Evolutionary conservation across 306 rosid genomes (phyloP), one percentile per base, ranked within the genome.

Genomic region (Prunus mume): DNA sequence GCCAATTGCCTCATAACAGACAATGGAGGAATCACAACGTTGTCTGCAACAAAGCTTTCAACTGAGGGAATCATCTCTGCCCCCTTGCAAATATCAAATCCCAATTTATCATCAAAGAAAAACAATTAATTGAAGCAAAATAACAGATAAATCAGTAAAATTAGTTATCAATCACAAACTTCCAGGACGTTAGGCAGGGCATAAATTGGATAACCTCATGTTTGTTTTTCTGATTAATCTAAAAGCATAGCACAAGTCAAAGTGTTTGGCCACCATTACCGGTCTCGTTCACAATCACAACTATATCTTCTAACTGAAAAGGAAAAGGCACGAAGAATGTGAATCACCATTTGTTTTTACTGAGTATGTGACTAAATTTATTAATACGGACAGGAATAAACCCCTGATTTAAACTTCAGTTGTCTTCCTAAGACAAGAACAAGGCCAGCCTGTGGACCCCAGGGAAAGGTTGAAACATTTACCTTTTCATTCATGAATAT

Each of bases 1-100:
- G 97, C 96, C 93, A 96, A 71, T 80, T 96, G 99, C 85, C 88
- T 92, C 65, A 96, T 68, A 68, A 86, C 97, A 67, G 90, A 82
- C 19, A 89, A 71, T 45, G 91, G 83, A 66, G 99, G 97, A 84
- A 92, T 86, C 77, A 87, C 90, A 80, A 82, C 80, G 73, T 82
- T 78, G 19, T 88, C 90, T 70, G 85, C 87, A 77, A 57, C 82
- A 76, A 92, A 86, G 82, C 89, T 76, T 87, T 96, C 99, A 74
- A 89, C 88, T 0, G 93, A 71, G 24, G 99, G 98, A 72, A 85
- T 81, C 79, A 70, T 55, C 78, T 96, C 98, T 49, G 88, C 78
- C 70, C 71, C 90, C 99, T 96, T 83, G 41, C 38, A 71, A 69
- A 56, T 72, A 52, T 34, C 49, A 67, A 75, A 70, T 54, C 47